phyloP scores from a whole-genome alignment of 2,329 filamentous ascomycete genomes.

The Botrytis deweyae region DNA sequence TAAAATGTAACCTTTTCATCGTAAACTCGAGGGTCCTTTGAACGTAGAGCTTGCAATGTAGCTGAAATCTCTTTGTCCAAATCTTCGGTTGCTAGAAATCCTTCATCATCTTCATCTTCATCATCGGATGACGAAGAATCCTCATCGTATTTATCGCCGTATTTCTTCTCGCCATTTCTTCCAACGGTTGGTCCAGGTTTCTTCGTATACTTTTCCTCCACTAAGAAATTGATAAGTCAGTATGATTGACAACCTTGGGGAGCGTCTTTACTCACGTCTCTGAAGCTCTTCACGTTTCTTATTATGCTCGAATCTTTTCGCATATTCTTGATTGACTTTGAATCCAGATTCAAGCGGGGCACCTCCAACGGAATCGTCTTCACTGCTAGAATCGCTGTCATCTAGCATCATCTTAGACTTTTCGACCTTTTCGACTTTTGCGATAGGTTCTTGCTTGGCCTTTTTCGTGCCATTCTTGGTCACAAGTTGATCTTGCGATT shows the following conservation, averaged over 20 bases:
- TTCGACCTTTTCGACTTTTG: slow-evolving; percentile 1
- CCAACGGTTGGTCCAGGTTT: slow-evolving; percentile 45
- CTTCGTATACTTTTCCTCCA: slow-evolving; percentile 79
- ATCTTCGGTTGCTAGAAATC: slow-evolving; percentile 78
- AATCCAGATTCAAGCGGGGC: slow-evolving; percentile 49
- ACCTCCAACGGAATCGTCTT: slow-evolving; percentile 40
- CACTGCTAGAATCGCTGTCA: slow-evolving; percentile 45
- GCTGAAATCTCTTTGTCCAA: slow-evolving; percentile 85
- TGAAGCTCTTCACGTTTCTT: slow-evolving; percentile 91
- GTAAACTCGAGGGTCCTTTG: slow-evolving; percentile 89
- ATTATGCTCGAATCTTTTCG: slow-evolving; percentile 89
- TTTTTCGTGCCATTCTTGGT: slow-evolving; percentile 34
- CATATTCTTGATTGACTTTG: slow-evolving; percentile 89
- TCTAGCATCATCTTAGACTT: slow-evolving; percentile 46
- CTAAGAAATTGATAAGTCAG: slow-evolving; percentile 44
- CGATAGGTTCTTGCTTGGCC: slow-evolving; percentile 29
- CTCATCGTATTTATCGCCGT: slow-evolving; percentile 47
- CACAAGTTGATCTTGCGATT: slow-evolving; percentile 28
- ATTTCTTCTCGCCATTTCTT: slow-evolving; percentile 36
- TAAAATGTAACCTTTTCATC: slow-evolving; percentile 80
- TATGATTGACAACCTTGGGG: slow-evolving; percentile 30
- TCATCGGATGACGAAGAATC: slow-evolving; percentile 68
- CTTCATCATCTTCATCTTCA: slow-evolving; percentile 88
- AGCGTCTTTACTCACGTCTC: slow-evolving; percentile 51
- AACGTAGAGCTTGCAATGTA: slow-evolving; percentile 82